These are phyloP conservation scores for Trifolium pratense DNA, from an alignment of 306 rosid genomes.

Conservation along the genomic window DNA sequence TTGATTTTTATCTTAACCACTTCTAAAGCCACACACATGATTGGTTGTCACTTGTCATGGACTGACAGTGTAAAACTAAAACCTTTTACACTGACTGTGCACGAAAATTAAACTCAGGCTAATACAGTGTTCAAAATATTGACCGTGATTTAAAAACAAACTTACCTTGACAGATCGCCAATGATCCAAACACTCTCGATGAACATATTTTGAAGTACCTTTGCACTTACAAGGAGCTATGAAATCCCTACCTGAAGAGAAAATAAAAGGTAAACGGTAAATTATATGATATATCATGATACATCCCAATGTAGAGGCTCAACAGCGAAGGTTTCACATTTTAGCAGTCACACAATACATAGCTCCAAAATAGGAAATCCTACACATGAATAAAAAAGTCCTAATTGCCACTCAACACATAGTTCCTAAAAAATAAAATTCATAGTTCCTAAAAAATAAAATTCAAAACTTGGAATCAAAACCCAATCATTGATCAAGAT, in stretches of 20 bases:
- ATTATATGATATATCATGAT: conserved; percentile 1
- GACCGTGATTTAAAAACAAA: not conserved
- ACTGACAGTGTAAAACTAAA: too few relatives aligned
- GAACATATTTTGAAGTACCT: conserved; percentile 95
- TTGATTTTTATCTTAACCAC: too few relatives aligned
- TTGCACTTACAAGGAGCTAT: conserved; percentile 98
- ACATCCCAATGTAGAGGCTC: conserved; percentile 20
- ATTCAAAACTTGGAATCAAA: not conserved
- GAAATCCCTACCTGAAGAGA: conserved; percentile 86
- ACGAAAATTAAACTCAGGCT: not conserved
- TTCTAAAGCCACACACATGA: too few relatives aligned
- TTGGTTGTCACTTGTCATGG: too few relatives aligned
- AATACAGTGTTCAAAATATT: not conserved
- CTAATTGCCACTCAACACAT: not conserved
- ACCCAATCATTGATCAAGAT: conserved; percentile 2
- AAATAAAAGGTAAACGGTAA: not conserved
- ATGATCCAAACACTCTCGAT: conserved; percentile 96
- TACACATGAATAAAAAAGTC: too few relatives aligned
- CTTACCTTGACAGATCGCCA: conserved; percentile 95
- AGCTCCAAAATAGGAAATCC: too few relatives aligned
- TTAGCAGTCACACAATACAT: too few relatives aligned
- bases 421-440: too few relatives aligned
- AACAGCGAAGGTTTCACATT: too few relatives aligned
- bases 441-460: too few relatives aligned
- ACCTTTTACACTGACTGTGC: too few relatives aligned